Conservation (phyloP, 2,329 filamentous ascomycete species). For the Aspergillus sp. region DNA sequence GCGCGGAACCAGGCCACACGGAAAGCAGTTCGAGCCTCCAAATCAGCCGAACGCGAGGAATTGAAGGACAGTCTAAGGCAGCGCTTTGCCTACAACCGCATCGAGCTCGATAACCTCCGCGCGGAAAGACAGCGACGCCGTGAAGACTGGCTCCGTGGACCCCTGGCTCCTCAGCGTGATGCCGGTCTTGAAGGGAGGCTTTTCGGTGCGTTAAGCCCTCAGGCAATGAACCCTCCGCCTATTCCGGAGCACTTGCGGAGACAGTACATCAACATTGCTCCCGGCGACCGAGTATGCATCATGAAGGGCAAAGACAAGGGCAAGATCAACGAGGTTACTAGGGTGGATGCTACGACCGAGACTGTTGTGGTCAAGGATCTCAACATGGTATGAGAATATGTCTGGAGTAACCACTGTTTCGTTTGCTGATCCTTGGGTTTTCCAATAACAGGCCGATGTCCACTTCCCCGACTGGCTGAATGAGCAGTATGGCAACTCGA, state of each 20-base stretch:
- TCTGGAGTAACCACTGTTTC: background rate
- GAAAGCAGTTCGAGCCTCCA: constrained; percentile 48
- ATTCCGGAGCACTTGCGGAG: constrained; percentile 43
- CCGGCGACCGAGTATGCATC: constrained; percentile 79
- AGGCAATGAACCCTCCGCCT: constrained; percentile 39
- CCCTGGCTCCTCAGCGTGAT: constrained; percentile 75
- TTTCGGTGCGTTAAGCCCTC: constrained; percentile 59
- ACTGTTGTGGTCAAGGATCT: constrained; percentile 63
- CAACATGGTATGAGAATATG: constrained; percentile 57
- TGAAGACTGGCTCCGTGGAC: constrained; percentile 78
- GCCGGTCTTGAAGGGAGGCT: constrained; percentile 58
- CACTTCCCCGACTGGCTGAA: constrained; percentile 41
- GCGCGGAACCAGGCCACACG: constrained; percentile 64
- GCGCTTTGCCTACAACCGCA: constrained; percentile 34
- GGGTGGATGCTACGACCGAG: constrained; percentile 57
- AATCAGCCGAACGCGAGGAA: constrained; percentile 43
- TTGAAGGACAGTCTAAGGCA: constrained; percentile 32
- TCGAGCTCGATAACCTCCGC: constrained; percentile 43
- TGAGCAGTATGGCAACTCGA: constrained; percentile 39
- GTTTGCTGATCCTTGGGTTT: background rate
- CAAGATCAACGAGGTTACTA: constrained; percentile 72
- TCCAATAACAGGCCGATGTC: constrained; percentile 41
- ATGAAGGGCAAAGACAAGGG: constrained; percentile 77
- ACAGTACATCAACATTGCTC: constrained; percentile 61
- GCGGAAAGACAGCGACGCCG: constrained; percentile 59